Evolutionary conservation across 2,329 filamentous ascomycete species (phyloP).

Genomic region (Neonectria ditissima): DNA sequence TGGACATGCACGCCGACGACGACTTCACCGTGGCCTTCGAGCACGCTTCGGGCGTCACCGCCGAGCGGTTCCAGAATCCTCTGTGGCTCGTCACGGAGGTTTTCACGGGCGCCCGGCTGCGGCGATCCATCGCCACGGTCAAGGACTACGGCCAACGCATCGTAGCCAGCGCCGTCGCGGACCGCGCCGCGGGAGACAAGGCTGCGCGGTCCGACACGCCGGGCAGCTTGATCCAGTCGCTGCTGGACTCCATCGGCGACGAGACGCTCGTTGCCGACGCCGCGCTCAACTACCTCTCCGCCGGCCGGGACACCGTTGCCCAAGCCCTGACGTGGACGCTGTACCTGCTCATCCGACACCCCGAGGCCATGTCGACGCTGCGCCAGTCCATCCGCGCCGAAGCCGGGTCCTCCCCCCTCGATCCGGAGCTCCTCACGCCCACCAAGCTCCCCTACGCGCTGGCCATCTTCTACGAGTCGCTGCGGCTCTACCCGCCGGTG

Average conservation of each 20-base stretch:
- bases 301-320: constrained; percentile 73
- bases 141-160: constrained; percentile 68
- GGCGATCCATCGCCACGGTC: constrained; percentile 61
- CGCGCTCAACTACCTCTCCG: constrained; percentile 74
- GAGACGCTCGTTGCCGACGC: constrained; percentile 70
- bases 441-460: constrained; percentile 65
- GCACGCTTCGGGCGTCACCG: constrained; percentile 69
- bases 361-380: constrained; percentile 53
- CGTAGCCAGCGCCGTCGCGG: constrained; percentile 64
- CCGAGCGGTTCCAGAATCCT: constrained; percentile 74
- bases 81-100: constrained; percentile 70
- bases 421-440: constrained; percentile 54
- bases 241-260: constrained; percentile 68
- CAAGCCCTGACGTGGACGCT: constrained; percentile 74
- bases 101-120: constrained; percentile 59
- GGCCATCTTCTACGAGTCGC: constrained; percentile 71
- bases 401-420: neutral
- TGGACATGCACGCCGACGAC: constrained; percentile 73
- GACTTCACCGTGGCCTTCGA: constrained; percentile 72
- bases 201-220: constrained; percentile 50
- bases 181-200: constrained; percentile 35
- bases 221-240: constrained; percentile 69
- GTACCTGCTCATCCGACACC: constrained; percentile 69
- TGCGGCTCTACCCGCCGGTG: constrained; percentile 73
- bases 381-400: constrained; percentile 54